Percentiles rank a stretch among this genome's conserved stretches.
phyloP scores from a whole-genome alignment of 1,284 basidiomycete species.

The Trichosporon sp. region DNA sequence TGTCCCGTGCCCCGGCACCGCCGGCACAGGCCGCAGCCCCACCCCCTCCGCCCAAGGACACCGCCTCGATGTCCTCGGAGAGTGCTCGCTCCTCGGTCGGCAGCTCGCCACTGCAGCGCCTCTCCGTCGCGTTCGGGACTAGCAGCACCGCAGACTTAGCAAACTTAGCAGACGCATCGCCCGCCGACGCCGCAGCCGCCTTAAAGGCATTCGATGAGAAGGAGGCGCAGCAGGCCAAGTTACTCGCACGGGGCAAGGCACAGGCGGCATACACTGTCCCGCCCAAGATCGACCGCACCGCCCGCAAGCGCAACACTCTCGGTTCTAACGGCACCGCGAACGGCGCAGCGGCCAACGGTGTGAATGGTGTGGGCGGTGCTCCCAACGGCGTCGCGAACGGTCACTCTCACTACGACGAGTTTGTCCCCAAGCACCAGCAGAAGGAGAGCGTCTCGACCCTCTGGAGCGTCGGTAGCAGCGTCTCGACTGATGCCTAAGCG shows the following conservation, averaged over 20 bases:
- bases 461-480: slow-evolving; percentile 23
- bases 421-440: neutral
- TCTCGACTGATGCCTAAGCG: neutral
- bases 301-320: neutral
- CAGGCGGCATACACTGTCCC: slow-evolving; percentile 28
- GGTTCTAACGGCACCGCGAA: neutral
- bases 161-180: neutral
- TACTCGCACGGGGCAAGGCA: slow-evolving; percentile 26
- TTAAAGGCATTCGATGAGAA: slow-evolving; percentile 33
- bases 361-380: neutral
- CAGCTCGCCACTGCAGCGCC: slow-evolving; percentile 22
- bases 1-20: slow-evolving; percentile 5
- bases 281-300: slow-evolving; percentile 13
- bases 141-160: neutral
- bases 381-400: neutral
- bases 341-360: neutral
- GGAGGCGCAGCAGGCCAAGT: slow-evolving; percentile 28
- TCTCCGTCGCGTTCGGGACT: slow-evolving; percentile 23
- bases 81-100: neutral
- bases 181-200: slow-evolving; percentile 16
- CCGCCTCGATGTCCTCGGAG: neutral
- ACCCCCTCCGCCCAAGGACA: neutral
- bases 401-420: neutral
- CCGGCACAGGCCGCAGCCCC: neutral
- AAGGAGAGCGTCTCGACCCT: slow-evolving; percentile 20